Conservation (phyloP, 2,329 filamentous ascomycete genomes). For the Colletotrichum cordylinicola region DNA sequence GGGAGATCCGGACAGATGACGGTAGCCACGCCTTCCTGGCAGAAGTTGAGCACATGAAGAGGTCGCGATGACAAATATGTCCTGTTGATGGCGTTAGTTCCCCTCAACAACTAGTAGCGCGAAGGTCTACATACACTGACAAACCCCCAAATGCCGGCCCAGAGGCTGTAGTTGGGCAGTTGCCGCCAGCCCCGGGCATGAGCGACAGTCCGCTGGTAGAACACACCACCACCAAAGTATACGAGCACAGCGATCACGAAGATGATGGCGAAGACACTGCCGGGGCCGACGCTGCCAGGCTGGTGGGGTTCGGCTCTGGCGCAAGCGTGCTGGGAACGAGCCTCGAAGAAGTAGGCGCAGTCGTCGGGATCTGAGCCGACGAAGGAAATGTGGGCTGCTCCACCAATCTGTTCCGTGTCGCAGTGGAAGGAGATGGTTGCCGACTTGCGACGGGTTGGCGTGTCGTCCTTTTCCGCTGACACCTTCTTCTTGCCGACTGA, state of each 20-base stretch:
- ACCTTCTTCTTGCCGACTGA: constrained; percentile 29
- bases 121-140: constrained; percentile 66
- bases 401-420: constrained; percentile 77
- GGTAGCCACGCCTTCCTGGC: constrained; percentile 71
- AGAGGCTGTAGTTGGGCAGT: constrained; percentile 91
- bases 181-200: constrained; percentile 96
- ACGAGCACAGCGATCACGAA: constrained; percentile 77
- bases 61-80: constrained; percentile 70
- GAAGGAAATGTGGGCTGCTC: constrained; percentile 78
- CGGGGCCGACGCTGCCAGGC: constrained; percentile 72
- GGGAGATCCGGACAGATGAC: constrained; percentile 62
- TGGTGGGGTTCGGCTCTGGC: constrained; percentile 71
- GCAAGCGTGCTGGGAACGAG: constrained; percentile 85
- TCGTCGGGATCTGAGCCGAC: constrained; percentile 84
- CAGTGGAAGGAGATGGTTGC: constrained; percentile 93
- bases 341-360: constrained; percentile 95
- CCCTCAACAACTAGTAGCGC: constrained; percentile 23
- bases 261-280: constrained; percentile 89
- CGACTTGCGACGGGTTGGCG: constrained; percentile 66
- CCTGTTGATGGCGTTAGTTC: constrained; percentile 43
- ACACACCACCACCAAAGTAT: constrained; percentile 90
- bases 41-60: constrained; percentile 73
- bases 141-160: constrained; percentile 87
- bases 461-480: constrained; percentile 39
- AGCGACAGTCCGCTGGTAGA: constrained; percentile 94